Base-by-base conservation (phyloP, 345 rosid species). In the Populus pruinosa region DNA sequence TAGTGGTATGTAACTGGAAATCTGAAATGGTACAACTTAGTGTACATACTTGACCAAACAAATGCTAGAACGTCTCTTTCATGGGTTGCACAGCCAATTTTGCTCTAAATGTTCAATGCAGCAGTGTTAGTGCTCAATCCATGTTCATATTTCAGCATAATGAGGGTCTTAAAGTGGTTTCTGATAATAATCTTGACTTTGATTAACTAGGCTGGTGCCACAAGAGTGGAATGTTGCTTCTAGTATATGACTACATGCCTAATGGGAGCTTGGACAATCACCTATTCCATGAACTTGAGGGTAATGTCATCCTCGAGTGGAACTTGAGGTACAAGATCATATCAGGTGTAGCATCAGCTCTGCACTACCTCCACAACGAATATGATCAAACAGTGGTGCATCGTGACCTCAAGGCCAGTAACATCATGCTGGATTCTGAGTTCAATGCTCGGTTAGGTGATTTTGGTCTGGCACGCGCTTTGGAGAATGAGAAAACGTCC, bases 371-470 rank as follows among this genome's bases (percentile, higher is more conserved):
- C 64, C 92, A 90, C 59, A 77, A 90, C 8, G 91, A 88, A 70
- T 90, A 84, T 35, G 91, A 89, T 71, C 86, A 89, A 53, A 89
- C 70, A 70, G 94, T 90, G 66, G 86, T 89, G 69, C 92, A 90
- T 71, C 85, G 89, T 2, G 92, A 89, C 87, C 92, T 90, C 49
- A 90, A 90, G 66, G 92, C 90, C 36, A 90, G 92, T 78, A 90
- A 90, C 79, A 78, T 90, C 38, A 71, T 90, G 86, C 81, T 90
- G 27, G 94, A 90, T 75, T 49, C 85, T 13, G 23, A 84, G 49
- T 89, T 87, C 87, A 86, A 89, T 29, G 91, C 92, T 10, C 87
- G 89, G 1, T 84, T 90, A 1, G 92, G 94, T 0, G 92, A 90
- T 76, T 90, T 90, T 14, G 90, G 90, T 2, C 76, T 90, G 63